Base-by-base conservation (phyloP, 768 basidiomycete genomes). In the Nidularia pulvinata region DNA sequence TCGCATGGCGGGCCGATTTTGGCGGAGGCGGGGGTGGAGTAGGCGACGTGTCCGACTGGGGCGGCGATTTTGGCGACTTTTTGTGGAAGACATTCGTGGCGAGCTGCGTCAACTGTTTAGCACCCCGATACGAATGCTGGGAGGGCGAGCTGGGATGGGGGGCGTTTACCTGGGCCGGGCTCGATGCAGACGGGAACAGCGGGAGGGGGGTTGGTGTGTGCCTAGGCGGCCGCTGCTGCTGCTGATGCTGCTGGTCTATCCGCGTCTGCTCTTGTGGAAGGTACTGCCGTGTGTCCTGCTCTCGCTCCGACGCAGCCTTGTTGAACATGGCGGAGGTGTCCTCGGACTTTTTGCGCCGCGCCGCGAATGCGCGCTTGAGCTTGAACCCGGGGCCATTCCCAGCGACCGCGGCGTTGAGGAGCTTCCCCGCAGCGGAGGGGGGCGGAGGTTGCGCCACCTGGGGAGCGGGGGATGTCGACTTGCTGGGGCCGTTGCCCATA, bases 301-400 rank as follows among this genome's bases (percentile, higher is more conserved):
- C 51, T 44, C 36, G 16, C 35, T 16, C 47, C 34, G 48, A 25
- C 44, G 48, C 51, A 43, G 39, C 51, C 49, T 45, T 64, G 33
- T 55, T 53, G 33, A 70, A 65, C 50, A 66, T 22, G 14, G 65
- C 63, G 3, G 68, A 62, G 48, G 67, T 61, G 60, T 83, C 80
- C 60, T 81, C 81, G 6, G 82, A 77, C 64, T 81, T 82, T 72
- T 83, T 86, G 55, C 82, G 72, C 46, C 84, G 76, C 16, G 65
- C 73, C 43, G 71, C 83, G 60, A 85, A 83, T 3, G 78, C 84
- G 52, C 85, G 83, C 61, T 81, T 85, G 47, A 88, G 67, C 61
- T 75, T 82, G 55, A 68, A 66, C 25, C 82, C 80, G 33, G 77
- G 73, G 13, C 73, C 66, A 16, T 75, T 68, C 33, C 77, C 73